Evolutionary conservation across 495 filamentous ascomycete genomes (phyloP).

Genomic region (Hypoxylon perforatum): DNA sequence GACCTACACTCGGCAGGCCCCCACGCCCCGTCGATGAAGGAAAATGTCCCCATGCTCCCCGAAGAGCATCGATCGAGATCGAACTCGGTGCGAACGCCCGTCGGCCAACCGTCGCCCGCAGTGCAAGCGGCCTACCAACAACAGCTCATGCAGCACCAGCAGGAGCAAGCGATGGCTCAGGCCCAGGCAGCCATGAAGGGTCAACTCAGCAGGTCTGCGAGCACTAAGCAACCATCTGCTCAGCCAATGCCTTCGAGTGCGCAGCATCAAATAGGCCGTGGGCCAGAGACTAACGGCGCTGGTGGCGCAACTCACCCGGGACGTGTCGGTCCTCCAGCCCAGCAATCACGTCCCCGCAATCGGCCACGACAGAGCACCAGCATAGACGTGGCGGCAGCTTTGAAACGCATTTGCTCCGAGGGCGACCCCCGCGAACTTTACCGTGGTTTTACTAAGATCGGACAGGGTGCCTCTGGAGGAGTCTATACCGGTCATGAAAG

Average conservation of each 20-base stretch:
- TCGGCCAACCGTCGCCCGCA: slow-evolving; percentile 41
- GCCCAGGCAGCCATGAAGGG: slow-evolving; percentile 71
- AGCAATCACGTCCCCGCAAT: slow-evolving; percentile 77
- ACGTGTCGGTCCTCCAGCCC: slow-evolving; percentile 53
- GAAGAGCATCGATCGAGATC: slow-evolving; percentile 66
- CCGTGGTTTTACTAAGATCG: slow-evolving; percentile 90
- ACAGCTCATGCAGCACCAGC: slow-evolving; percentile 71
- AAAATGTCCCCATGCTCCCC: slow-evolving; percentile 62
- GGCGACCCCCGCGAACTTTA: slow-evolving; percentile 91
- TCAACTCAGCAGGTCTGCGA: slow-evolving; percentile 70
- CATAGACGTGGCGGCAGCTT: slow-evolving; percentile 82
- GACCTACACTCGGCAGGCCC: slow-evolving; percentile 57
- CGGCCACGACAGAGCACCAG: slow-evolving; percentile 75
- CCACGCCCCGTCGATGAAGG: slow-evolving; percentile 56
- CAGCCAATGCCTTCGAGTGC: slow-evolving; percentile 66
- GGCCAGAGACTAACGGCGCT: slow-evolving; percentile 67
- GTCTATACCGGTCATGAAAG: slow-evolving; percentile 93
- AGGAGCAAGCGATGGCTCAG: slow-evolving; percentile 80
- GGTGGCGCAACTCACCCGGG: slow-evolving; percentile 58
- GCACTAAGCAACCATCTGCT: slow-evolving; percentile 64
- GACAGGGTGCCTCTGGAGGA: slow-evolving; percentile 95
- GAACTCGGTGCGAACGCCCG: slow-evolving; percentile 57
- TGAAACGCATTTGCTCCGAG: slow-evolving; percentile 88
- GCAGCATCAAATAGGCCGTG: slow-evolving; percentile 66
- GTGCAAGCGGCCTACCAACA: slow-evolving; percentile 73